Base-by-base conservation (phyloP, 805 yeast genomes). In the Komagataella kurtzmanii region DNA sequence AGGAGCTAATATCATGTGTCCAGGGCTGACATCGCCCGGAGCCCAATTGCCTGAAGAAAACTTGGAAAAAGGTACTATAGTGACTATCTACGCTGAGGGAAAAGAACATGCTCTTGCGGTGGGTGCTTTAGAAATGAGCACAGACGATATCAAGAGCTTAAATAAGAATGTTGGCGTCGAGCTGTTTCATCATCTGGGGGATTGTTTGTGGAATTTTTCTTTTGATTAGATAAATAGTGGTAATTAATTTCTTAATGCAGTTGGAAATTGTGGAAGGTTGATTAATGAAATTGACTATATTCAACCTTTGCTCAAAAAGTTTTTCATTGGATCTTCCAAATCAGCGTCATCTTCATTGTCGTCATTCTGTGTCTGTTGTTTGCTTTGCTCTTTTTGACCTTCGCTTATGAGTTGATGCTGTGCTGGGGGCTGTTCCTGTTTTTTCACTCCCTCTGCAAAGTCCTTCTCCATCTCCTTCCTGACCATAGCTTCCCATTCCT, bases 1-100 rank as follows among this genome's bases (percentile, higher is more conserved):
- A 3, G 98, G 97, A 52, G 97, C 97, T 24, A 90, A 90, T 62
- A 86, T 90, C 61, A 90, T 90, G 98, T 90, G 97, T 67, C 96
- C 96, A 3, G 97, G 97, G 17, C 74, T 88, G 56, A 88, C 96
- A 0, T 81, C 93, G 17, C 75, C 83, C 2, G 96, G 97, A 46
- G 97, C 95, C 18, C 67, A 69, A 51, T 71, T 89, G 54, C 96
- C 97, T 18, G 90, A 82, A 21, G 83, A 83, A 30, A 79, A 83
- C 44, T 63, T 80, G 53, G 81, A 77, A 46, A 73, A 79, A 57
- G 95, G 76, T 51, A 72, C 82, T n/a, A 75, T 86, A 24, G 96
- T 90, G 48, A 76, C 85, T 7, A 77, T 91, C 23, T 85, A 82
- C 63, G 97, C 97, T 49, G 97, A 90, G 68, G 96, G 96, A 54